Evolutionary conservation across 2,329 filamentous ascomycete genomes (phyloP).

Genomic region (Exophiala viscosa): DNA sequence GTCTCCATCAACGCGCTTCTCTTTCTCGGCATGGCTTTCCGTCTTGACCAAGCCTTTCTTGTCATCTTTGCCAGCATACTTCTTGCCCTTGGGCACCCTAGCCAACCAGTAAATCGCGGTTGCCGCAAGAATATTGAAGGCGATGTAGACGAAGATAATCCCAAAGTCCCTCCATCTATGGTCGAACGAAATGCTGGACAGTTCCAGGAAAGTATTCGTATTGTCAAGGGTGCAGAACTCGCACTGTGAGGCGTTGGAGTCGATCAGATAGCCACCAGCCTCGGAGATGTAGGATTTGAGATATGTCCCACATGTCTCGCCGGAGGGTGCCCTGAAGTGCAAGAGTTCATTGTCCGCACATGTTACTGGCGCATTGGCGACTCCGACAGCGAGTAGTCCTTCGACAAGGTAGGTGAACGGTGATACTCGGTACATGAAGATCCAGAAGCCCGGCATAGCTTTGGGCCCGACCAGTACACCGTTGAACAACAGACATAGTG

Average conservation of each 20-base stretch:
- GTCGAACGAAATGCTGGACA: slow-evolving; percentile 41
- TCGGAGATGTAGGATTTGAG: slow-evolving; percentile 48
- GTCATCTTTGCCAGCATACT: slow-evolving; percentile 1
- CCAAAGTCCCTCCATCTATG: slow-evolving; percentile 66
- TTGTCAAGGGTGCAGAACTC: slow-evolving; percentile 45
- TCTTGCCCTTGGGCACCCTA: slow-evolving; percentile 45
- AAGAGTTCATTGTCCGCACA: slow-evolving; percentile 70
- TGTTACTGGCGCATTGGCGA: slow-evolving; percentile 62
- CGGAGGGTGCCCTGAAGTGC: slow-evolving; percentile 57
- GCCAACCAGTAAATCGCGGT: slow-evolving; percentile 61
- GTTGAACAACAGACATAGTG: slow-evolving; percentile 59
- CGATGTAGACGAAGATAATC: slow-evolving; percentile 63
- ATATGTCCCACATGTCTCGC: slow-evolving; percentile 59
- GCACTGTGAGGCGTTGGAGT: slow-evolving; percentile 52
- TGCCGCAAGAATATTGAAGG: slow-evolving; percentile 59
- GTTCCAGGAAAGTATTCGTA: slow-evolving; percentile 48
- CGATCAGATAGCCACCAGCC: slow-evolving; percentile 50
- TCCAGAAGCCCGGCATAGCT: slow-evolving; percentile 67
- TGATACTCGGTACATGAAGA: slow-evolving; percentile 73
- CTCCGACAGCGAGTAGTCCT: slow-evolving; percentile 66
- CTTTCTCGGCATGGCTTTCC: neutral
- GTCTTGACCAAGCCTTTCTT: slow-evolving; percentile 1
- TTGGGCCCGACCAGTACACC: slow-evolving; percentile 56
- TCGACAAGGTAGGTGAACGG: slow-evolving; percentile 78
- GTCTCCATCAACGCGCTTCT: neutral